Base-by-base conservation (phyloP, 129 eudicot genomes). In the Flaveria ramosissima region DNA sequence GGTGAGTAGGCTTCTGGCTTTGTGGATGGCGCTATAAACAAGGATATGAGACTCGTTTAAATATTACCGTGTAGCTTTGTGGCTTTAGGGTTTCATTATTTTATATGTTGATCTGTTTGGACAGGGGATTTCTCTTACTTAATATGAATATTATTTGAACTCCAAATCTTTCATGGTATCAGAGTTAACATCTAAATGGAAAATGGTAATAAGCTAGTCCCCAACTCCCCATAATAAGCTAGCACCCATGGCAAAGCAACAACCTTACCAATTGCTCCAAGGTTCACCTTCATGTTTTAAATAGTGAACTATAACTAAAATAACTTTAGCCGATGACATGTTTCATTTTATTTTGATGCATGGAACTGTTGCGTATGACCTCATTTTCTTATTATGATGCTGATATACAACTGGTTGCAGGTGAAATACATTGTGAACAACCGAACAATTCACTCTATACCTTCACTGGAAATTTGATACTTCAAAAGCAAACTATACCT, bases 391-490 rank as follows among this genome's bases (percentile, higher is more conserved):
- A 51, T 70, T 70, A 50, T 65, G 61, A 23, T 57, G 76, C 23
- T 63, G 75, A 42, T 81, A 27, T 64, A 41, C 19, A 78, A 11
- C 51, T 72, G 73, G 63, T 77, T 88, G 81, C 90, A 94, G 99
- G 99, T 71, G 99, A 94, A 87, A 84, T 94, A 75, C 96, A 94
- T 68, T 94, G 99, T 80, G 99, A 94, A 87, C 99, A 94, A 83
- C 97, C 99, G 74, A 94, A 94, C 82, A 94, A 94, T 83, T 94
- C 99, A 6, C 87, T 94, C 52, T 94, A 94, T 85, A 94, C 99
- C 32, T 94, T 91, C 77, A 89, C 99, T 30, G 99, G 99, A 78
- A 94, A 94, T 86, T 88, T 94, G 88, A 86, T 94, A 63, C 76
- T 87, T 61, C 85, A 94, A 82, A 91, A 89, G 87, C 99, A 91